phyloP scores from a whole-genome alignment of 2,329 filamentous ascomycete species.

The Penicillium thymicola region DNA sequence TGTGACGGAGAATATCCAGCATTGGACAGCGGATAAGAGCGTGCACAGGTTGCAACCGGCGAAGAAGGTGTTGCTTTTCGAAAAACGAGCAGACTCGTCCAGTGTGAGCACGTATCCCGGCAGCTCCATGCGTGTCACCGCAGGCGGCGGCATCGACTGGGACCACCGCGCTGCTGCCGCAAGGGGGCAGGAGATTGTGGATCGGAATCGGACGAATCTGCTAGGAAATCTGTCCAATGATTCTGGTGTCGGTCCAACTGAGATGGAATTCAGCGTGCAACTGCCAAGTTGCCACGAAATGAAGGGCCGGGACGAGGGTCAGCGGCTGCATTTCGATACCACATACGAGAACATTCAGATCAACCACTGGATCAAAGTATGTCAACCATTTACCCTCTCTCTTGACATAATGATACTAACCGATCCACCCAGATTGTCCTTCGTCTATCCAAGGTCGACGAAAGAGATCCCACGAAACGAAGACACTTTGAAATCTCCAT shows the following conservation, averaged over 20 bases:
- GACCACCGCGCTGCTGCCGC: constrained; percentile 57
- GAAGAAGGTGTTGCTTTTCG: constrained; percentile 79
- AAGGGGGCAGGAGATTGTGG: constrained; percentile 53
- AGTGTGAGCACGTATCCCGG: constrained; percentile 69
- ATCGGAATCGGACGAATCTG: constrained; percentile 63
- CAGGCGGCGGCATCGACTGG: constrained; percentile 75
- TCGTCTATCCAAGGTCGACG: constrained; percentile 80
- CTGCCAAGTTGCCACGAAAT: constrained; percentile 85
- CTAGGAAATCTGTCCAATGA: constrained; percentile 77
- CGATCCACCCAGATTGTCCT: constrained; percentile 68
- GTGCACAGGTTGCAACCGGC: constrained; percentile 82
- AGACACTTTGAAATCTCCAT: constrained; percentile 95
- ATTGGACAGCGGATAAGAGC: constrained; percentile 80
- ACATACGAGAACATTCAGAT: constrained; percentile 93
- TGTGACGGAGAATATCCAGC: constrained; percentile 85
- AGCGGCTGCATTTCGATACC: constrained; percentile 79
- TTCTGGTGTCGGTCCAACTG: constrained; percentile 76
- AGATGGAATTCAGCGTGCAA: constrained; percentile 92
- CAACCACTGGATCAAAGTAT: constrained; percentile 93
- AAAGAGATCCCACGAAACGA: constrained; percentile 71
- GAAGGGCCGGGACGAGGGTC: constrained; percentile 64
- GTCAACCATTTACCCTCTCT: constrained; percentile 18
- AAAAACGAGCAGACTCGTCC: constrained; percentile 78
- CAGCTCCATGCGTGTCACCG: constrained; percentile 71
- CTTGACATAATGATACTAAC: constrained; percentile 11